Evolutionary conservation across 768 basidiomycete species (phyloP).

Genomic region (Suillus bovinus): DNA sequence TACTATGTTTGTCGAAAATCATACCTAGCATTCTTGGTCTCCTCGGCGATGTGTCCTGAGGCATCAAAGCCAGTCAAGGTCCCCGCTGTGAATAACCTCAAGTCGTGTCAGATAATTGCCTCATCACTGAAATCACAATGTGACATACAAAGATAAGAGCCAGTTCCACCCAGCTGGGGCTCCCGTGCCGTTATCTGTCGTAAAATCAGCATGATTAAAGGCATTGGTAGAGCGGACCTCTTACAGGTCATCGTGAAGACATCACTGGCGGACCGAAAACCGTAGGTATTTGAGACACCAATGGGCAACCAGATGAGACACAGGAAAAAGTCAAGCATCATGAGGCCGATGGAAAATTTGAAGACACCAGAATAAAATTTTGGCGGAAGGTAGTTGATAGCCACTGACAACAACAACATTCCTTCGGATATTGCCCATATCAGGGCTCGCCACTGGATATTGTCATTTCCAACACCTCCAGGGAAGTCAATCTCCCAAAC

Average conservation of each 20-base stretch:
- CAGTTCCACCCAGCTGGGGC: constrained; percentile 90
- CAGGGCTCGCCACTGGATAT: constrained; percentile 83
- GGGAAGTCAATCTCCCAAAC: constrained; percentile 85
- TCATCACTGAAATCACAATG: constrained; percentile 9
- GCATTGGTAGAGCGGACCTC: constrained; percentile 42
- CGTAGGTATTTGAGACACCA: constrained; percentile 85
- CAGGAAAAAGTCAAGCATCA: constrained; percentile 86
- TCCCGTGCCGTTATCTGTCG: constrained; percentile 82
- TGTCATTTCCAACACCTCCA: constrained; percentile 68
- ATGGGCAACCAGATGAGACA: constrained; percentile 93
- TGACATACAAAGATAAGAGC: constrained; percentile 77
- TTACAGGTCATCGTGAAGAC: constrained; percentile 81
- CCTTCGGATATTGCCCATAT: constrained; percentile 83
- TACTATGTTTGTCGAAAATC: not conserved
- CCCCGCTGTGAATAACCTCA: constrained; percentile 84
- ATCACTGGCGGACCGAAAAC: constrained; percentile 80
- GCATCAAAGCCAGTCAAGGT: constrained; percentile 92
- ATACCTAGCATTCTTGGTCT: constrained; percentile 79
- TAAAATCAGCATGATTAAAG: constrained; percentile 10
- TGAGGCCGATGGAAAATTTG: constrained; percentile 68
- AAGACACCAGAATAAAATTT: constrained; percentile 74
- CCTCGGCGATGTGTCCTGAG: constrained; percentile 84
- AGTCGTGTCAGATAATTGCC: constrained; percentile 37
- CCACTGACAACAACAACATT: constrained; percentile 67
- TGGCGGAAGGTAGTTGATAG: constrained; percentile 86